Percentiles rank a stretch among this genome's conserved stretches.
These are phyloP conservation scores for Boletellus emodensis DNA, from an alignment of 768 basidiomycete genomes.

Conservation along the genomic window DNA sequence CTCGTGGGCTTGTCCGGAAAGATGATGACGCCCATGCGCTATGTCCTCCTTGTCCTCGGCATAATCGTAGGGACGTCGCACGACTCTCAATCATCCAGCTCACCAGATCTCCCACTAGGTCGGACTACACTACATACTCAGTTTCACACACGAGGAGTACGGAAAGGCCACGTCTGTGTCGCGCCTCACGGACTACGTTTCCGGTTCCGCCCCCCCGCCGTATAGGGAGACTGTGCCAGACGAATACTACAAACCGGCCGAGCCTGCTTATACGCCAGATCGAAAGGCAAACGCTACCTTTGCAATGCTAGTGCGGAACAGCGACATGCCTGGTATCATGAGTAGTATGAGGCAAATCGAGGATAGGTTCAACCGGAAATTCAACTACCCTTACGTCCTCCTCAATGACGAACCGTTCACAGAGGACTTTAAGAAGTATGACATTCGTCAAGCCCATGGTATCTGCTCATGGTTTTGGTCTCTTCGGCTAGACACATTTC, in stretches of 20 bases:
- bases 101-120: conserved; percentile 25
- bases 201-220: conserved; percentile 35
- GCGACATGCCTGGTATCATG: conserved; percentile 56
- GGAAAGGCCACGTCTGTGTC: conserved; percentile 40
- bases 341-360: conserved; percentile 74
- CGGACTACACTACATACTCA: conserved; percentile 39
- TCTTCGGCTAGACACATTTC: conserved; percentile 28
- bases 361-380: conserved; percentile 79
- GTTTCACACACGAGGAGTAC: conserved; percentile 41
- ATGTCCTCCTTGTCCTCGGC: conserved; percentile 45
- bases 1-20: conserved; percentile 13
- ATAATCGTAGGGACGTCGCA: conserved; percentile 40
- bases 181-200: conserved; percentile 25
- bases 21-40: conserved; percentile 62
- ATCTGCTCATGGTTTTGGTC: conserved; percentile 5
- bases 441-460: not conserved
- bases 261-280: conserved; percentile 35
- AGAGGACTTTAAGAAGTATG: conserved; percentile 67
- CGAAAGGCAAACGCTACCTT: conserved; percentile 80
- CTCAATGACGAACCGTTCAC: conserved; percentile 82
- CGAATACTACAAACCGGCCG: conserved; percentile 47
- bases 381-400: conserved; percentile 83
- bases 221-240: conserved; percentile 57
- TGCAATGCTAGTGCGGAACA: conserved; percentile 73
- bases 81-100: conserved; percentile 2